phyloP scores from a whole-genome alignment of 1,284 basidiomycete species.

The Cryptococcus maquisensis region DNA sequence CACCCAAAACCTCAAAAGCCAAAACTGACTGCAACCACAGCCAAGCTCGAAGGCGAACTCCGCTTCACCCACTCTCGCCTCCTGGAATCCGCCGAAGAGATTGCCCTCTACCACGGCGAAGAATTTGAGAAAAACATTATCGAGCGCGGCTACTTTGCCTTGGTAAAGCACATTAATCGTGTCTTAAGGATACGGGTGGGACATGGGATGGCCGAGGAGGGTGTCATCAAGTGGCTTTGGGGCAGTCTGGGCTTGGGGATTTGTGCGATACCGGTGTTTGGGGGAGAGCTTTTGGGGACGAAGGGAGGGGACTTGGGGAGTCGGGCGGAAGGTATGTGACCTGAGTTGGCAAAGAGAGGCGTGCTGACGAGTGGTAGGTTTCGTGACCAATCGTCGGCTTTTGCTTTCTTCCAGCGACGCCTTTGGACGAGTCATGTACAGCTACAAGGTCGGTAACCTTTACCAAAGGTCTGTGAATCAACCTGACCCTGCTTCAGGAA shows the following conservation, averaged over 20 bases:
- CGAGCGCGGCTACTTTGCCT: slow-evolving; percentile 81
- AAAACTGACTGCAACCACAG: slow-evolving; percentile 49
- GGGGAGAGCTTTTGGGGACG: slow-evolving; percentile 70
- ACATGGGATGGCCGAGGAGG: slow-evolving; percentile 90
- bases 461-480: not conserved
- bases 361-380: slow-evolving; percentile 55
- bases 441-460: slow-evolving; percentile 64
- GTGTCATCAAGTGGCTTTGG: slow-evolving; percentile 97
- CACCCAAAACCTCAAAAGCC: slow-evolving; percentile 13
- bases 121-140: slow-evolving; percentile 87
- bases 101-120: slow-evolving; percentile 89
- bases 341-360: not conserved
- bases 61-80: slow-evolving; percentile 92
- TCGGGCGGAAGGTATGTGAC: slow-evolving; percentile 69
- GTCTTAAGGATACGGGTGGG: slow-evolving; percentile 78
- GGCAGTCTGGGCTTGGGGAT: slow-evolving; percentile 88
- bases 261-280: slow-evolving; percentile 92
- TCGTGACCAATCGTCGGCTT: slow-evolving; percentile 89
- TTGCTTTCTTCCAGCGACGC: slow-evolving; percentile 63
- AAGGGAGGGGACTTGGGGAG: slow-evolving; percentile 67
- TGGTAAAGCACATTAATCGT: slow-evolving; percentile 83
- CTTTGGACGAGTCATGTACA: slow-evolving; percentile 75
- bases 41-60: slow-evolving; percentile 80
- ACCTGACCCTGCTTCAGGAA: slow-evolving; percentile 51
- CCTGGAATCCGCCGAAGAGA: slow-evolving; percentile 88